A percentile compares a stretch with the other conserved stretches of the same genome.
Evolutionary conservation across 2,329 filamentous ascomycete species (phyloP).

Genomic region (Calycina marina): DNA sequence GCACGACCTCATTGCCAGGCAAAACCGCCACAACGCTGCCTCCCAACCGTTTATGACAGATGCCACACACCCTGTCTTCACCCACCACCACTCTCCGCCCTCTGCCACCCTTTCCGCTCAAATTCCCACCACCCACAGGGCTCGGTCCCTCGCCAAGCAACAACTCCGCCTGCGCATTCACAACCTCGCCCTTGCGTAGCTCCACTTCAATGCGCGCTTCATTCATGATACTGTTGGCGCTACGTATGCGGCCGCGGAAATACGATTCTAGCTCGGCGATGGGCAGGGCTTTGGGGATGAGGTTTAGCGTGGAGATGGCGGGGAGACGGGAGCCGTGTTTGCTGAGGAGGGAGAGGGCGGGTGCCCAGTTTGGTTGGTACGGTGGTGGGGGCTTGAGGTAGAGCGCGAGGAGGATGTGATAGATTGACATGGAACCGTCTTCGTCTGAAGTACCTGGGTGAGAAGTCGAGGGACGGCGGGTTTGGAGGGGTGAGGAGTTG

Average conservation of each 20-base stretch:
- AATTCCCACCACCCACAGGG: constrained; percentile 13
- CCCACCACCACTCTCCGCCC: constrained; percentile 63
- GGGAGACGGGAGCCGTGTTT: constrained; percentile 86
- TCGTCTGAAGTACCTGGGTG: constrained; percentile 33
- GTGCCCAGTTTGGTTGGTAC: constrained; percentile 56
- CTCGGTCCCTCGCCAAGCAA: constrained; percentile 55
- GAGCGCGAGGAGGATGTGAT: constrained; percentile 77
- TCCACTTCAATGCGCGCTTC: constrained; percentile 65
- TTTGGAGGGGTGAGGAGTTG: constrained; percentile 21
- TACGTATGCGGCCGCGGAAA: constrained; percentile 79
- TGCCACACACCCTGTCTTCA: constrained; percentile 79
- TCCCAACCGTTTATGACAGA: constrained; percentile 86
- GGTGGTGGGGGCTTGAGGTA: constrained; percentile 72
- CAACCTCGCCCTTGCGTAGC: constrained; percentile 63
- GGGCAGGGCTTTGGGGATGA: constrained; percentile 71
- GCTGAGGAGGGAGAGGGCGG: constrained; percentile 76
- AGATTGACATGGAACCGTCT: constrained; percentile 56
- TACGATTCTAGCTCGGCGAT: constrained; percentile 74
- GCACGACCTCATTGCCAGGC: constrained; percentile 68
- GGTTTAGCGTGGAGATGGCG: constrained; percentile 66
- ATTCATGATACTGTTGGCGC: constrained; percentile 69
- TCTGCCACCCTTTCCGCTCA: constrained; percentile 36
- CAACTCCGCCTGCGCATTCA: constrained; percentile 60
- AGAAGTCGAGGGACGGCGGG: constrained; percentile 25
- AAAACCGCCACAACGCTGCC: constrained; percentile 83